Conservation (phyloP, 2,329 filamentous ascomycete genomes). For the Trichoderma koningiopsis region DNA sequence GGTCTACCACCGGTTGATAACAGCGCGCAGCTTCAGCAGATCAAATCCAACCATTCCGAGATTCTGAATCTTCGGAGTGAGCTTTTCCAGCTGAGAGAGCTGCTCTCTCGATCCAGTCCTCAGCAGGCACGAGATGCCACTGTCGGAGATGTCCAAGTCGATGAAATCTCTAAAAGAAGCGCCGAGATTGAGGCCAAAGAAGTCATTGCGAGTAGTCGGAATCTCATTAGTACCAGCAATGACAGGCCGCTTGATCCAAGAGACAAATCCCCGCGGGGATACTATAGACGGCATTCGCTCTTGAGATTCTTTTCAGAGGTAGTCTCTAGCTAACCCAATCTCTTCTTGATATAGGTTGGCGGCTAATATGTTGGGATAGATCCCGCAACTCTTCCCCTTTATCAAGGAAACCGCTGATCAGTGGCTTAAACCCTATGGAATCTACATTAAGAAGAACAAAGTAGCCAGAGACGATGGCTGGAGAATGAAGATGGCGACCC, state of each 20-base stretch:
- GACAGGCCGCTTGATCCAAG: constrained; percentile 13
- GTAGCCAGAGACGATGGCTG: neutral
- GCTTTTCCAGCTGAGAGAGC: neutral
- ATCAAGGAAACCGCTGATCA: constrained; percentile 19
- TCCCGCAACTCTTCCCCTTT: constrained; percentile 12
- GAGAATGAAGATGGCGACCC: constrained; percentile 11
- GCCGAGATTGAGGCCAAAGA: neutral
- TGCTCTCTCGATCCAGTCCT: neutral
- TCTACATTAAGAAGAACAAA: constrained; percentile 19
- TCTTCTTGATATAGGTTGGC: neutral
- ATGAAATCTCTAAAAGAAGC: neutral
- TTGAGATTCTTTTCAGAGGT: constrained; percentile 21
- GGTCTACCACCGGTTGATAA: neutral
- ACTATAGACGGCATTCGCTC: constrained; percentile 11
- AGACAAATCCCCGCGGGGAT: constrained; percentile 17
- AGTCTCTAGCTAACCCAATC: neutral
- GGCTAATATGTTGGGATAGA: neutral
- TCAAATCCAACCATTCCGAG: constrained; percentile 11
- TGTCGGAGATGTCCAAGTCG: neutral
- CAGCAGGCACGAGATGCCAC: neutral
- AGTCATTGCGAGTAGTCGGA: neutral
- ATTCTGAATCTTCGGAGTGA: constrained; percentile 9
- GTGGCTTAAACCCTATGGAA: constrained; percentile 16
- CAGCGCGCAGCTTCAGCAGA: constrained; percentile 10
- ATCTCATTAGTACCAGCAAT: neutral